Evolutionary conservation across 192 early-diverging fungal species (phyloP).

Genomic region (Rhizophagus clarus): DNA sequence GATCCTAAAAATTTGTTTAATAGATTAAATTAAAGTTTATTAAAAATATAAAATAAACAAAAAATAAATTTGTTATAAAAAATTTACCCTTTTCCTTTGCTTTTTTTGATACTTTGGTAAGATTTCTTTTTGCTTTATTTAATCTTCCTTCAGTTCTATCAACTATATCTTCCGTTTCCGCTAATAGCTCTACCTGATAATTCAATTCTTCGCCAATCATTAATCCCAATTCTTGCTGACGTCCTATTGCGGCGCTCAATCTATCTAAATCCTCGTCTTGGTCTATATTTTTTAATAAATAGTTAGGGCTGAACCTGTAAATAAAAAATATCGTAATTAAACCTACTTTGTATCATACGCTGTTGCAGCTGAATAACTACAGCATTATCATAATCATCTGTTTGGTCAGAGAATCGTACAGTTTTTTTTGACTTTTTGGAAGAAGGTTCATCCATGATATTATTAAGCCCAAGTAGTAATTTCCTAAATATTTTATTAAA

Average conservation of each 20-base stretch:
- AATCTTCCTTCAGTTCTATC: slow-evolving; percentile 55
- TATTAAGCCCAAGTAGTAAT: slow-evolving; percentile 33
- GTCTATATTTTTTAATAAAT: slow-evolving; percentile 44
- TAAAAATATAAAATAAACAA: not conserved
- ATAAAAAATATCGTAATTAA: not conserved
- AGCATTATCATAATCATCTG: slow-evolving; percentile 45
- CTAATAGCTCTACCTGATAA: slow-evolving; percentile 67
- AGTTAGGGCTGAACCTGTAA: not conserved
- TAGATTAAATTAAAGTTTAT: not conserved
- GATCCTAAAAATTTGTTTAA: not conserved
- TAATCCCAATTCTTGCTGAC: slow-evolving; percentile 72
- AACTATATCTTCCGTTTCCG: slow-evolving; percentile 69
- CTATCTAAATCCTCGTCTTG: slow-evolving; percentile 78
- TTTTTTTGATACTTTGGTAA: slow-evolving; percentile 53
- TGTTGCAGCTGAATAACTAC: slow-evolving; percentile 65
- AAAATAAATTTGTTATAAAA: not conserved
- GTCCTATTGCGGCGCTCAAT: slow-evolving; percentile 57
- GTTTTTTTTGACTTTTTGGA: slow-evolving; percentile 39
- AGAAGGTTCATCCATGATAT: slow-evolving; percentile 33
- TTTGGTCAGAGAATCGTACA: slow-evolving; percentile 44
- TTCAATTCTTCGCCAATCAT: slow-evolving; percentile 77
- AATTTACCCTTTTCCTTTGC: slow-evolving; percentile 57
- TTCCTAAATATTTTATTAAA: slow-evolving; percentile 32
- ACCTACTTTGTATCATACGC: slow-evolving; percentile 63
- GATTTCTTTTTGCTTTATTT: slow-evolving; percentile 47